A percentile compares a stretch with the other conserved stretches of the same genome.
Conservation (phyloP, 352 stramenopile species). For the Phytopythium montanum region DNA sequence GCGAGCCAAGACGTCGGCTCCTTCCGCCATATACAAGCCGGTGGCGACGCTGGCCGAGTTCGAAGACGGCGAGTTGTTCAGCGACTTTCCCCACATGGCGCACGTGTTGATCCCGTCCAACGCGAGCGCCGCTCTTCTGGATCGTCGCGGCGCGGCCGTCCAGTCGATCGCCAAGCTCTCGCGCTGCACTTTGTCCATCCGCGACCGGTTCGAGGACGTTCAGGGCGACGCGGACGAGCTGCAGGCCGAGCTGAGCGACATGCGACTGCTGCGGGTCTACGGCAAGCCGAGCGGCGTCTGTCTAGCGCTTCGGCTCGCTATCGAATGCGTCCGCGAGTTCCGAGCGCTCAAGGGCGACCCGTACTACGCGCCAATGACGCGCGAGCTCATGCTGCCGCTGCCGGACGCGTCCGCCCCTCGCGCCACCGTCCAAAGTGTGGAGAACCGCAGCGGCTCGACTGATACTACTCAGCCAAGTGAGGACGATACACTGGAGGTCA, state of each 20-base stretch:
- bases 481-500: conserved; percentile 6
- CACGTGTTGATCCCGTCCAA: conserved; percentile 64
- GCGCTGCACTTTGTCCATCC: conserved; percentile 54
- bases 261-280: conserved; percentile 55
- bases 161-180: conserved; percentile 41
- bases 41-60: conserved; percentile 8
- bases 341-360: conserved; percentile 39
- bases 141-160: conserved; percentile 43
- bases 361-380: conserved; percentile 42
- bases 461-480: conserved; percentile 8
- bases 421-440: conserved; percentile 22
- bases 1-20: background rate
- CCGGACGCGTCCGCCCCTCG: conserved; percentile 36
- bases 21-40: background rate
- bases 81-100: conserved; percentile 49
- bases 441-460: background rate
- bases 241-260: conserved; percentile 15
- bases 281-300: conserved; percentile 56
- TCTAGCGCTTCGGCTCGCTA: conserved; percentile 54
- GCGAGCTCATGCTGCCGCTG: conserved; percentile 22
- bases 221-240: conserved; percentile 4
- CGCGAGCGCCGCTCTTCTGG: conserved; percentile 45
- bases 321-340: conserved; percentile 49
- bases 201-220: conserved; percentile 14
- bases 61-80: conserved; percentile 58